Percentiles rank a stretch among this genome's conserved stretches.
Evolutionary conservation across 176 grass and related monocot genomes (phyloP).

Genomic region (Aechmea fasciata): DNA sequence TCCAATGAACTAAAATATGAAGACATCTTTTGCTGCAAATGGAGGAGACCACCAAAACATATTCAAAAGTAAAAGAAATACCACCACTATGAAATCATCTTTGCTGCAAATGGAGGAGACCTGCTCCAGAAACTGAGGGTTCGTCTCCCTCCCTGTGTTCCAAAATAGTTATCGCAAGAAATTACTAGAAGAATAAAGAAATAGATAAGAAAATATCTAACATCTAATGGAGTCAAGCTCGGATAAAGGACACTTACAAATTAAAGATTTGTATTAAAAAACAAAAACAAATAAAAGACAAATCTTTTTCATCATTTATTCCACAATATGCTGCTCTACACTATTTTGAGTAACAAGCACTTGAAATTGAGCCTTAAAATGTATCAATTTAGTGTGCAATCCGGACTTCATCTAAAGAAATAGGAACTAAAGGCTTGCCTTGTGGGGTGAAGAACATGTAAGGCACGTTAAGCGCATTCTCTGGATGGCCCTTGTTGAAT

Average conservation of each 20-base stretch:
- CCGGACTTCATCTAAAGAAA: background rate
- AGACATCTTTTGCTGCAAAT: too few species aligned
- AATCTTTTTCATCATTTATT: background rate
- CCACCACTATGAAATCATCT: conserved; percentile 53
- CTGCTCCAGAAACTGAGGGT: conserved; percentile 45
- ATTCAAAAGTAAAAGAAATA: conserved; percentile 17
- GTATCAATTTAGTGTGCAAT: too few species aligned
- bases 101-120: conserved; percentile 39
- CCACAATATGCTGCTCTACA: too few species aligned
- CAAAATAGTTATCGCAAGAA: background rate
- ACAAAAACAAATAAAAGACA: background rate
- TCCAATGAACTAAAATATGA: background rate
- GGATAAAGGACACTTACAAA: background rate
- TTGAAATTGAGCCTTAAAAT: too few species aligned
- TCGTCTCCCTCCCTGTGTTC: conserved; percentile 54
- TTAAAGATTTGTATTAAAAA: background rate
- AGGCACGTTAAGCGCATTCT: conserved; percentile 44
- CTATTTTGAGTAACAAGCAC: too few species aligned
- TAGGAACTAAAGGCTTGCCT: conserved; percentile 27
- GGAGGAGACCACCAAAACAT: background rate
- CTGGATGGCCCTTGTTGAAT: conserved; percentile 41
- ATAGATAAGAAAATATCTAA: too few species aligned
- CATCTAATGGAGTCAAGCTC: background rate
- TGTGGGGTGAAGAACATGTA: conserved; percentile 54
- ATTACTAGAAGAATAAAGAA: background rate